A percentile compares a stretch with the other conserved stretches of the same genome.
phyloP scores from a whole-genome alignment of 192 early-diverging fungal species.

The Coemansia sp. region DNA sequence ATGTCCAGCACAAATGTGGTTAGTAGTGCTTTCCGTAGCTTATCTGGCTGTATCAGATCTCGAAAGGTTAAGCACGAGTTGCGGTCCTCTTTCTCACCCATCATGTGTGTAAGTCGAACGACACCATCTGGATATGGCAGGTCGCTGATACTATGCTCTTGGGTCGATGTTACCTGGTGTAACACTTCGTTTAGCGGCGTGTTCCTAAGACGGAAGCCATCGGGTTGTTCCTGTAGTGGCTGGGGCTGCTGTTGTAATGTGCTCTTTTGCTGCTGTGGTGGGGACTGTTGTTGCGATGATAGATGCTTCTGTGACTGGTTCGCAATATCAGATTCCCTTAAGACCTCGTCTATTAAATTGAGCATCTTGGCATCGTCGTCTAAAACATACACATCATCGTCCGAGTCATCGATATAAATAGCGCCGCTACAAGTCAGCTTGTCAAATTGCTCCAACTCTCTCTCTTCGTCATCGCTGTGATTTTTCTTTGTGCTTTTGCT shows the following conservation, averaged over 20 bases:
- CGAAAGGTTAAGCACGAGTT: slow-evolving; percentile 3
- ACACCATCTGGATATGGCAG: slow-evolving; percentile 25
- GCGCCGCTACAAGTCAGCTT: slow-evolving; percentile 14
- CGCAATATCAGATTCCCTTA: too few relatives aligned
- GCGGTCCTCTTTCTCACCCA: slow-evolving; percentile 7
- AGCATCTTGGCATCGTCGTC: background rate
- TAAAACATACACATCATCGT: background rate
- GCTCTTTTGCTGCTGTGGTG: too few relatives aligned
- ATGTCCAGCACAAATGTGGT: slow-evolving; percentile 57
- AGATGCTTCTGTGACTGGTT: too few relatives aligned
- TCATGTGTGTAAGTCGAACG: slow-evolving; percentile 19
- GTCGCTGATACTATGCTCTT: background rate
- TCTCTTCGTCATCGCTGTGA: slow-evolving; percentile 8
- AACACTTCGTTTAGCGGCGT: too few relatives aligned
- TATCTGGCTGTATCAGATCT: slow-evolving; percentile 19
- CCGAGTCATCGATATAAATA: slow-evolving; percentile 25
- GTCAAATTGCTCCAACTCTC: slow-evolving; percentile 23
- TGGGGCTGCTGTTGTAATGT: too few relatives aligned
- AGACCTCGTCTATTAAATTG: too few relatives aligned
- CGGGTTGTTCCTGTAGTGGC: too few relatives aligned
- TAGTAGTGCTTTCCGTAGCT: slow-evolving; percentile 55
- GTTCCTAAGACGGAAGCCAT: too few relatives aligned
- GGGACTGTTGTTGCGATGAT: too few relatives aligned
- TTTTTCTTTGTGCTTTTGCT: too few relatives aligned
- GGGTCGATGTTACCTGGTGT: too few relatives aligned